Conservation (phyloP, 1,284 basidiomycete genomes). For the Blastosporella zonata region DNA sequence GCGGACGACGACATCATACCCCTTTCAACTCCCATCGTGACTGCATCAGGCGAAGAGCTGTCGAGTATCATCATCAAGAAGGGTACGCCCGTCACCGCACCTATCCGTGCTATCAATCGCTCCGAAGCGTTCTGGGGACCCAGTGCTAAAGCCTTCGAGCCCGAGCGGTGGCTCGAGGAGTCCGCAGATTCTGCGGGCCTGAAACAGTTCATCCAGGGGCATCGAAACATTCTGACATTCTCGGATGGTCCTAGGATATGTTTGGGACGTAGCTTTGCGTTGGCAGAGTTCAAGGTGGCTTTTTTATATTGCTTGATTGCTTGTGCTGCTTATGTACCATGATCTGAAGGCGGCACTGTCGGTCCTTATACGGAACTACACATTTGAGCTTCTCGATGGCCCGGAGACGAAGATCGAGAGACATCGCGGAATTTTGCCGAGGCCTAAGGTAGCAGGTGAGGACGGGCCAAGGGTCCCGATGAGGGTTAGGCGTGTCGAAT, state of each 20-base stretch:
- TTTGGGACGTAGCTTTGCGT: conserved; percentile 41
- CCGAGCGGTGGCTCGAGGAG: conserved; percentile 34
- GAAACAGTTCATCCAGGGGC: conserved; percentile 38
- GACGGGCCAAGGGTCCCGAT: conserved; percentile 17
- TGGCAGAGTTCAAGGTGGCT: conserved; percentile 42
- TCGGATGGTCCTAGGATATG: conserved; percentile 47
- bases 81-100: conserved; percentile 40
- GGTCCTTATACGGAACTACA: conserved; percentile 27
- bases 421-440: conserved; percentile 15
- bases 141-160: conserved; percentile 30
- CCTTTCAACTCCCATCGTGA: conserved; percentile 39
- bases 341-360: conserved; percentile 21
- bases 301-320: not conserved
- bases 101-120: conserved; percentile 43
- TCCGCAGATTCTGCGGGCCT: conserved; percentile 23
- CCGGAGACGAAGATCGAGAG: conserved; percentile 17
- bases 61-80: conserved; percentile 42
- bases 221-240: conserved; percentile 46
- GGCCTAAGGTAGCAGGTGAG: conserved; percentile 19
- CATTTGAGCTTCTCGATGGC: conserved; percentile 21
- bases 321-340: not conserved
- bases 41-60: conserved; percentile 35
- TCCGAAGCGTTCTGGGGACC: conserved; percentile 45
- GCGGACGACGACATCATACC: conserved; percentile 54
- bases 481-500: conserved; percentile 17